A percentile compares a stretch with the other conserved stretches of the same genome.
These are phyloP conservation scores for Talaromyces sp. DNA, from an alignment of 2,329 filamentous ascomycete genomes.

Conservation along the genomic window DNA sequence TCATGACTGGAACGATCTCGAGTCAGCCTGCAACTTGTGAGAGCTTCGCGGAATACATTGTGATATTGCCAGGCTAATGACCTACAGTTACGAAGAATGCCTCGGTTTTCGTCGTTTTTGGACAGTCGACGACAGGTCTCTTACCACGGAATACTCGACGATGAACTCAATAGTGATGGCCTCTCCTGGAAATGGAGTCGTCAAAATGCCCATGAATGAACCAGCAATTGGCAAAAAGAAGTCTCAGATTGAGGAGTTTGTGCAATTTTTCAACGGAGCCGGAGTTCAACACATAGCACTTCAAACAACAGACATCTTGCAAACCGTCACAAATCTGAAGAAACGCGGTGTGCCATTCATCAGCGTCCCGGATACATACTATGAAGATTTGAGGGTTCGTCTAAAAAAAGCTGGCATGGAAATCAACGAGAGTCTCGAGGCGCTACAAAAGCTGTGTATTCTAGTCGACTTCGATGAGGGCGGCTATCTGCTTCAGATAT, in stretches of 20 bases:
- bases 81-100: constrained; percentile 66
- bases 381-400: constrained; percentile 65
- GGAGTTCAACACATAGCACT: constrained; percentile 90
- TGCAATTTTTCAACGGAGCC: constrained; percentile 77
- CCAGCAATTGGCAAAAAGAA: constrained; percentile 78
- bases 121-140: constrained; percentile 83
- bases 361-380: constrained; percentile 74
- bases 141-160: constrained; percentile 83
- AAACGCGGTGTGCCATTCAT: constrained; percentile 84
- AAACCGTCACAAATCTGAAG: constrained; percentile 63
- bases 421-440: constrained; percentile 70
- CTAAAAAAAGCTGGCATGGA: constrained; percentile 38
- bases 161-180: constrained; percentile 52
- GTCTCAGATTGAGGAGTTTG: constrained; percentile 79
- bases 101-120: constrained; percentile 92
- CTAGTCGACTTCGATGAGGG: constrained; percentile 88
- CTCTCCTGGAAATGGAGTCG: constrained; percentile 73
- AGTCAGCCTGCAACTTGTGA: constrained; percentile 50
- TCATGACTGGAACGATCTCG: constrained; percentile 83
- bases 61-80: neutral
- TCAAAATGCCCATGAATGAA: constrained; percentile 98
- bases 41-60: constrained; percentile 7
- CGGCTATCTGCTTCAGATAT: constrained; percentile 70
- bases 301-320: constrained; percentile 69
- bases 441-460: constrained; percentile 68